Evolutionary conservation across 1,139 yeast genomes (phyloP).

Genomic region (Candida tropicalis): DNA sequence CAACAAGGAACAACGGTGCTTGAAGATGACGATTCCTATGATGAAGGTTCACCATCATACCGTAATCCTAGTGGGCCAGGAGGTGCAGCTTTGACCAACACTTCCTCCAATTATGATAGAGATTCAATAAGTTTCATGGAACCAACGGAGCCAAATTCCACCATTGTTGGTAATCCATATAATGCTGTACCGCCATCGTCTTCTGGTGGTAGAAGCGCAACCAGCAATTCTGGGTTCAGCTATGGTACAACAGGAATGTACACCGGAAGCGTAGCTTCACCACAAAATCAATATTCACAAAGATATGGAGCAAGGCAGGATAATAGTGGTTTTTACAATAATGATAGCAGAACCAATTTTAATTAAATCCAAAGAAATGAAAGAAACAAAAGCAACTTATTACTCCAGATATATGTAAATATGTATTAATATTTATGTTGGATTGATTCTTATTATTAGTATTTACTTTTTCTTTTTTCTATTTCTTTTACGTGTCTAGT

Average conservation of each 20-base stretch:
- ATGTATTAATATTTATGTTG: not conserved
- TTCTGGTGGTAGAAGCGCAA: not conserved
- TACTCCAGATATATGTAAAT: not conserved
- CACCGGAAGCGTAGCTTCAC: slow-evolving; percentile 14
- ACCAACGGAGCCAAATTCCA: slow-evolving; percentile 48
- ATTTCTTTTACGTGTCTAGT: too few relatives aligned
- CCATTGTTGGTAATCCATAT: slow-evolving; percentile 46
- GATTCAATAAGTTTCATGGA: slow-evolving; percentile 38
- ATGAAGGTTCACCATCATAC: slow-evolving; percentile 22
- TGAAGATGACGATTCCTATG: slow-evolving; percentile 30
- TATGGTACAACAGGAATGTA: slow-evolving; percentile 16
- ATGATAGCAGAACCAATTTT: not conserved
- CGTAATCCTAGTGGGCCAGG: slow-evolving; percentile 9
- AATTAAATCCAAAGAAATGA: not conserved
- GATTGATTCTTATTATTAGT: not conserved
- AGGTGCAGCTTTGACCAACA: slow-evolving; percentile 12
- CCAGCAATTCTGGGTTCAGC: slow-evolving; percentile 15
- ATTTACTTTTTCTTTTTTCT: not conserved
- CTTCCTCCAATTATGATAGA: slow-evolving; percentile 21
- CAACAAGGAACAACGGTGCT: slow-evolving; percentile 27
- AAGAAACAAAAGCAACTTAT: not conserved
- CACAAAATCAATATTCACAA: slow-evolving; percentile 14
- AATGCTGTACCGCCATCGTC: slow-evolving; percentile 23
- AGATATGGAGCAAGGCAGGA: not conserved
- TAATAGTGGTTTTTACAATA: not conserved